phyloP scores from a whole-genome alignment of 2,329 filamentous ascomycete species.

The Drechmeria coniospora region DNA sequence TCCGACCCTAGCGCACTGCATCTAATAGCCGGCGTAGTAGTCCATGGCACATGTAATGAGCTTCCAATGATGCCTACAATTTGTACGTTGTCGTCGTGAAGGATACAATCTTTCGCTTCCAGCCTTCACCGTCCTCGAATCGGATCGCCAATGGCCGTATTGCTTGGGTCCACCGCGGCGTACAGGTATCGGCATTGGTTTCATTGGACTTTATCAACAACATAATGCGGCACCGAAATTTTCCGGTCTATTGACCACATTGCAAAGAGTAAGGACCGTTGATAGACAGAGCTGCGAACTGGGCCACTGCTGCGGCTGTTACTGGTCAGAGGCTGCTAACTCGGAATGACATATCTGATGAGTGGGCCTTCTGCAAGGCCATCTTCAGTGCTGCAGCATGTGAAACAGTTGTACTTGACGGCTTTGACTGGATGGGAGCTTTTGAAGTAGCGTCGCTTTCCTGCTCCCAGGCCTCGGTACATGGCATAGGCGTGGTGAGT shows the following conservation, averaged over 20 bases:
- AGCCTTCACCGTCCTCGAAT: conserved; percentile 4
- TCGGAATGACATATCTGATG: conserved; percentile 55
- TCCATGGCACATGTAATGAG: conserved; percentile 11
- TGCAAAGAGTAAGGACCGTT: conserved; percentile 58
- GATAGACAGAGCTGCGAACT: conserved; percentile 46
- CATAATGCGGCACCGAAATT: conserved; percentile 54
- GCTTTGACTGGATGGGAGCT: no score
- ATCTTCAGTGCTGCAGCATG: conserved; percentile 1
- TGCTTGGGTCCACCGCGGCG: conserved; percentile 16
- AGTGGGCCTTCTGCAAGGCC: conserved; percentile 37
- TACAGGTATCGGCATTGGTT: conserved; percentile 82
- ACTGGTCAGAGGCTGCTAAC: no score
- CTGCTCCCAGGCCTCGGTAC: no score
- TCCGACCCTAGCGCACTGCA: no score
- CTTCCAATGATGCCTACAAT: conserved; percentile 2
- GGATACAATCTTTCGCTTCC: conserved; percentile 8
- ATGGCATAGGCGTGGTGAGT: no score
- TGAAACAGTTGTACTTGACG: no score
- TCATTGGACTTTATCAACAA: conserved; percentile 67
- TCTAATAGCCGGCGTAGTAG: no score
- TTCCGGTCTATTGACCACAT: conserved; percentile 61
- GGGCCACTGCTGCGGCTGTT: conserved; percentile 36
- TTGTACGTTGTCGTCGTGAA: conserved; percentile 10
- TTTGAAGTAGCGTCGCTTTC: no score
- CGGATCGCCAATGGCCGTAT: conserved; percentile 3